Evolutionary conservation across 1,284 basidiomycete genomes (phyloP), one percentile per base, ranked within the genome.

Genomic region (Cystobasidiaceae sp.): DNA sequence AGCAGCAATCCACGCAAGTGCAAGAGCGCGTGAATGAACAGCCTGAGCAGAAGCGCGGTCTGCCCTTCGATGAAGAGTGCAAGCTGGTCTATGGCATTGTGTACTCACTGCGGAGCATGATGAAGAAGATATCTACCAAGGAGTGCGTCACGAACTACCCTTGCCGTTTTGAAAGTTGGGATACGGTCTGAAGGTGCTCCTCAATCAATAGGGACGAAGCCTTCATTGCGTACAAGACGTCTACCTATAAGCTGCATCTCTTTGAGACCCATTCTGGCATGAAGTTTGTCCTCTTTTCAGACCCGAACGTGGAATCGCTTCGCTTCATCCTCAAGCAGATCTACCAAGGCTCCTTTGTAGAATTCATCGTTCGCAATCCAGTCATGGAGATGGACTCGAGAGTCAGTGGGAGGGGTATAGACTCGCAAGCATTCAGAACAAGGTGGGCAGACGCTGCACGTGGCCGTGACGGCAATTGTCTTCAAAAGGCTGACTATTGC

Each of bases 1-100:
- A n/a, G n/a, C 55, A 39, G 23, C 58, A 37, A 44, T 28, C 8
- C 6, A 11, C 28, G 37, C 34, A 23, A 25, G 13, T 6, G 52
- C 11, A 19, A 15, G 11, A 33, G 19, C 39, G 44, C 27, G n/a
- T 8, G 39, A 45, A 37, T 6, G 43, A 32, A 17, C 60, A 28
- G n/a, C 61, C 66, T 39, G 60, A 43, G 41, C 58, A 13, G 55
- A 68, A 61, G 45, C 63, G 56, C n/a, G 82, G 82, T 11, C 79
- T 97, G 25, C 82, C 93, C 4, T 97, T 99, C 71, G 93, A 98
- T 74, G 94, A 99, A 78, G 93, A 99, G 77, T 87, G 89, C 1
- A 99, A 99, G 77, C 83, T 98, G 59, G 93, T 98, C 0, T 98
- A 97, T 75, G 96, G 96, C 67, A 89, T 98, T 46, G 83, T 98